Percentiles rank a stretch among this genome's conserved stretches.
phyloP scores from a whole-genome alignment of 164 flowering plant genomes.

The Paratinospora sagittata region DNA sequence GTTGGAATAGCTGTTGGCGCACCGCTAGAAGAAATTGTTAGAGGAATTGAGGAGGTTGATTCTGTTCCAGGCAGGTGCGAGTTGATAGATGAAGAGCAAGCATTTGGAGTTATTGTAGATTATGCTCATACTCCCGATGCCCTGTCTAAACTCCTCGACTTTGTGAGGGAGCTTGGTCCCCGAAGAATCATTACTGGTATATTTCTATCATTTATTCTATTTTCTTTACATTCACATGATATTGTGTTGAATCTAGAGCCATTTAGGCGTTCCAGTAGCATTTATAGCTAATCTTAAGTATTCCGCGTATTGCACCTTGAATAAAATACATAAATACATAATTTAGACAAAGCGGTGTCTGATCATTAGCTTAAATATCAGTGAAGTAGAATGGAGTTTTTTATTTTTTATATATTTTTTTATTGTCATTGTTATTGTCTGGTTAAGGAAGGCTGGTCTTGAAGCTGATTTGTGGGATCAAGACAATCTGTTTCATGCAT shows the following conservation, averaged over 20 bases:
- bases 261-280: neutral
- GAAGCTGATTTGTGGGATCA: no score
- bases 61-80: slow-evolving; percentile 93
- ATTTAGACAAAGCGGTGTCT: neutral
- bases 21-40: slow-evolving; percentile 89
- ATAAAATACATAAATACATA: neutral
- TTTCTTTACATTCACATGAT: neutral
- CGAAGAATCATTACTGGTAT: slow-evolving; percentile 87
- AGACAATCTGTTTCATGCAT: neutral
- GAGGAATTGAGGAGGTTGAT: slow-evolving; percentile 96
- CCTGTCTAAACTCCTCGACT: slow-evolving; percentile 77
- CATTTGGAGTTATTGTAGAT: slow-evolving; percentile 87
- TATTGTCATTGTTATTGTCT: no score
- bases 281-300: neutral
- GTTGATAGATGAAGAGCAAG: slow-evolving; percentile 93
- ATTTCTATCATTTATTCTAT: slow-evolving; percentile 4
- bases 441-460: no score
- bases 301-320: neutral
- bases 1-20: slow-evolving; percentile 96
- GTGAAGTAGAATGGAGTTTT: neutral
- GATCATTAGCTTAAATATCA: neutral
- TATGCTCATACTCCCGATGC: slow-evolving; percentile 88
- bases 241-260: neutral
- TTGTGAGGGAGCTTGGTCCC: slow-evolving; percentile 77
- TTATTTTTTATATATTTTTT: no score